Conservation (phyloP, 495 filamentous ascomycete species). For the Penicillium cataractarum region DNA sequence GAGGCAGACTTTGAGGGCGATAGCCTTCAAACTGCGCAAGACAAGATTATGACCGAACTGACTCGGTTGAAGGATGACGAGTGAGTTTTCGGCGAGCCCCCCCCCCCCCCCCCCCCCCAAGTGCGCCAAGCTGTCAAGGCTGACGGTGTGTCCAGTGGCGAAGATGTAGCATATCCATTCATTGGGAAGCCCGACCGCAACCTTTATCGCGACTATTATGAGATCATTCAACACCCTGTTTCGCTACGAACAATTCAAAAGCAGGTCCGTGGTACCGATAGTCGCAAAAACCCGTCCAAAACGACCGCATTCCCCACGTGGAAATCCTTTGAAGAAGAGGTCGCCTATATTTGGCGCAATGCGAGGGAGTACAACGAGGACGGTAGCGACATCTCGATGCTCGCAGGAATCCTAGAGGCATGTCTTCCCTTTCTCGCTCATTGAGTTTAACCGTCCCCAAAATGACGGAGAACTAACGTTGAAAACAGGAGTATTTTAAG, state of each 20-base stretch:
- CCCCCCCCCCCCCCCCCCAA: too few species aligned
- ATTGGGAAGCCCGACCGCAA: constrained; percentile 39
- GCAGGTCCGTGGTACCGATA: constrained; percentile 67
- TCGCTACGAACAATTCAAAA: constrained; percentile 73
- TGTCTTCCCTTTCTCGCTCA: constrained; percentile 12
- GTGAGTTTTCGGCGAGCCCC: constrained; percentile 45
- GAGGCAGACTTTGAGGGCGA: constrained; percentile 62
- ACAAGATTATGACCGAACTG: constrained; percentile 72
- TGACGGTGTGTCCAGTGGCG: constrained; percentile 24
- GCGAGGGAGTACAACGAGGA: constrained; percentile 89
- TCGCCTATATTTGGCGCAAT: constrained; percentile 81
- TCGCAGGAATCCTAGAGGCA: constrained; percentile 78
- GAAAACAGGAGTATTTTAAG: constrained; percentile 61
- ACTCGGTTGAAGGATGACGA: constrained; percentile 63
- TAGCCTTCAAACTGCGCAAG: constrained; percentile 77
- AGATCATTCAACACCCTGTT: constrained; percentile 71
- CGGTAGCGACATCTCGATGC: constrained; percentile 71
- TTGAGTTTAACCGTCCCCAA: not conserved
- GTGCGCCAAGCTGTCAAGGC: not conserved
- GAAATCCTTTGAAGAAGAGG: constrained; percentile 76
- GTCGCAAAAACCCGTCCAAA: constrained; percentile 64
- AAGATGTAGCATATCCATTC: constrained; percentile 36
- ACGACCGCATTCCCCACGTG: constrained; percentile 75
- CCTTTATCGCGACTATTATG: constrained; percentile 67
- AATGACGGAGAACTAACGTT: not conserved